Evolutionary conservation across 768 basidiomycete genomes (phyloP).

Genomic region (Serendipita sp.): DNA sequence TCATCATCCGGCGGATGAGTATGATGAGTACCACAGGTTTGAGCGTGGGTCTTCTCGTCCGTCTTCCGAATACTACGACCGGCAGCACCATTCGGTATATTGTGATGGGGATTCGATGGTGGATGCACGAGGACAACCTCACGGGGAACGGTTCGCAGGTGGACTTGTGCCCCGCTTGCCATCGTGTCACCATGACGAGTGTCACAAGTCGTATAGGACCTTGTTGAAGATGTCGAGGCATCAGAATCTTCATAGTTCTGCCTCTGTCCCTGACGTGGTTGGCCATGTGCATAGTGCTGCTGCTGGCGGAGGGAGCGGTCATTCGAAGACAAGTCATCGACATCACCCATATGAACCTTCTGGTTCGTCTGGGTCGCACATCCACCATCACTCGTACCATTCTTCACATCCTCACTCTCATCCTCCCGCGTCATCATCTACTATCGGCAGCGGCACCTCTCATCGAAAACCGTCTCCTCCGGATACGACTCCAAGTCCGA

Average conservation of each 20-base stretch:
- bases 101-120: neutral
- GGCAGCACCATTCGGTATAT: neutral
- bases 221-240: slow-evolving; percentile 23
- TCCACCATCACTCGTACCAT: too few species aligned
- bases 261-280: neutral
- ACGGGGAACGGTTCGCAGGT: neutral
- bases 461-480: neutral
- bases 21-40: slow-evolving; percentile 23
- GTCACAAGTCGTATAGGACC: slow-evolving; percentile 28
- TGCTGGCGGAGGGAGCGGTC: neutral
- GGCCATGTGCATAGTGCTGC: too few species aligned
- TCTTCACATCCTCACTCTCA: too few species aligned
- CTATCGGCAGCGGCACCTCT: neutral
- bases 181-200: slow-evolving; percentile 28
- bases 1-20: slow-evolving; percentile 18
- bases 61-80: neutral
- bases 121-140: neutral
- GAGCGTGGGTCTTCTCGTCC: neutral
- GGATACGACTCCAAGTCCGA: neutral
- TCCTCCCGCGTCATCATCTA: too few species aligned
- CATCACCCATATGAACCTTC: slow-evolving; percentile 5
- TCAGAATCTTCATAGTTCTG: neutral
- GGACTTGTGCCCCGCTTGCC: slow-evolving; percentile 21
- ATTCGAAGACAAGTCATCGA: neutral
- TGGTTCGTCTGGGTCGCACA: too few species aligned